Base-by-base conservation (phyloP, 768 basidiomycete genomes). In the Psilocybe cyanescens region DNA sequence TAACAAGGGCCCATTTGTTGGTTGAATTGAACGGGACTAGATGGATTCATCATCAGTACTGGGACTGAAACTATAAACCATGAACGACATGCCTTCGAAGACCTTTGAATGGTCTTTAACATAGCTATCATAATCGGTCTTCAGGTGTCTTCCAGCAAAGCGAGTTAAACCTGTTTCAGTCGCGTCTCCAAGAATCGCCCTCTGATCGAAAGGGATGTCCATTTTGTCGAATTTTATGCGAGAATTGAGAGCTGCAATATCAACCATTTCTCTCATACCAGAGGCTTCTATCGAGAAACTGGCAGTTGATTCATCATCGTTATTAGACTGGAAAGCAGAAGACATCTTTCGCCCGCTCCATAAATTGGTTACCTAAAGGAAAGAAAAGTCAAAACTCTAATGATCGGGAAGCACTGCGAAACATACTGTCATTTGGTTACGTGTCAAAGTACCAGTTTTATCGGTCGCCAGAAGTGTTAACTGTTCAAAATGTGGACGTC, bases 1-100 rank as follows among this genome's bases (percentile, higher is more conserved):
- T 87, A 50, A 86, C 86, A 55, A 90, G 70, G 19, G 88, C 87
- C 88, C 88, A 90, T 75, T 90, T 90, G 69, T 89, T 89, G 16
- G 83, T 84, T 8, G 87, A 86, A 69, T 90, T 90, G 76, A 90
- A 90, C 31, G 88, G 88, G 12, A 90, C 86, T 79, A 46, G 29
- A 14, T 17, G 8, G 14, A 16, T 35, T 16, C 9, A 58, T 47
- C 57, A 37, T 24, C 56, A 12, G 45, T 6, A 55, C 44, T 4
- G 19, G 9, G 49, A 28, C 17, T 28, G 47, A 16, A 31, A 31
- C 16, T 28, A 4, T 50, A 35, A 29, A 9, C 16, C 7, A 48
- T 37, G 49, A 19, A 57, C n/a, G 17, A 59, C 67, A 19, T 56
- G 77, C 79, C 74, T 75, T 89, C 87, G 62, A 90, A 90, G n/a